Evolutionary conservation across 768 basidiomycete species (phyloP), one percentile per base, ranked within the genome.

Genomic region (Suillus bovinus): DNA sequence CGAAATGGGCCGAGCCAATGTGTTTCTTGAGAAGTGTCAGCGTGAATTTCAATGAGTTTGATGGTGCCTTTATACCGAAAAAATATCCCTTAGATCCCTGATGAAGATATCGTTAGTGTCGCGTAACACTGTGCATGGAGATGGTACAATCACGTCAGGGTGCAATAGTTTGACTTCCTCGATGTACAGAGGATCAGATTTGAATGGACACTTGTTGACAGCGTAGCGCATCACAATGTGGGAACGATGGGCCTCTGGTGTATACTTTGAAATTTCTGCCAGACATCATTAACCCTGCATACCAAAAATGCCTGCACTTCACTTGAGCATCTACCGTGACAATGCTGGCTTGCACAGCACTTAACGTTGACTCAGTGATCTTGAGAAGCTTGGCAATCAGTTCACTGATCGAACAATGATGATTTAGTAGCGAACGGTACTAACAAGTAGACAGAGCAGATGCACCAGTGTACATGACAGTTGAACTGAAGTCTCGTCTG

Each of bases 161-260:
- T 66, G 65, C 13, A 75, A 65, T 59, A 75, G 64, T 42, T 70
- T 63, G 14, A 75, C 73, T 52, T 76, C 72, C 10, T 49, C 58
- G 11, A 42, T 38, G 53, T 74, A 76, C 22, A 67, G 63, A 13
- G 61, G 41, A 64, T 76, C 73, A 7, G 57, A 54, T 50, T 72
- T 75, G 64, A 74, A 70, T 3, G 72, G 72, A 24, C 65, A 63
- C n/a, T 65, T 60, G 16, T 56, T 47, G 49, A 55, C 55, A 8
- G 74, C 71, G 38, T 66, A 73, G 7, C 66, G 61, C 38, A 76
- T 17, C 9, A 70, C 74, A 53, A 75, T 64, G 5, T 75, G 31
- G 14, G 71, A 64, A 33, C 68, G 59, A 62, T 74, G 70, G n/a
- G 42, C 61, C 24, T 49, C 22, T 16, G 47, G 47, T 17, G 24